Base-by-base conservation (phyloP, 73 alveolate species). In the Paramecium pentaurelia region DNA sequence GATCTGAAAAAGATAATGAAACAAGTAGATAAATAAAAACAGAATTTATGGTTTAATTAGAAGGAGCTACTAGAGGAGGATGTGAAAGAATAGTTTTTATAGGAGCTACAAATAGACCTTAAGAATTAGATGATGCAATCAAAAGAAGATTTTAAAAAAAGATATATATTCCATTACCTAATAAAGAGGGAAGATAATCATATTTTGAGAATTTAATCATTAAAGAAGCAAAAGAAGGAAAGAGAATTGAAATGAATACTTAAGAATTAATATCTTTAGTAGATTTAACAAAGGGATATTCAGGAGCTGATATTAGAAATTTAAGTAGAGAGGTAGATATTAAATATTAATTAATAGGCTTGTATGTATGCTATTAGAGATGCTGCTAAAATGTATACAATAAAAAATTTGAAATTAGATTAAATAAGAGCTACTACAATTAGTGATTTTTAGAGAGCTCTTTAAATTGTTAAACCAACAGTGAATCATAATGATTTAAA, bases 91-190 rank as follows among this genome's bases (percentile, higher is more conserved):
- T 89, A 8, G 86, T 89, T 38, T 58, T 89, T 14, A 89, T 89
- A 27, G 99, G 99, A 4, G 99, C 99, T 14, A 97, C 99, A 60
- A 97, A 95, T 92, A 93, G 99, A 92, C 99, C 99, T 10, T 96
- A 97, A 64, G 99, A 98, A 92, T 94, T 98, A 30, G 99, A 98
- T 84, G 98, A 95, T 86, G 99, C 99, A 37, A 94, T 95, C 42
- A 94, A 94, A 68, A 92, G 99, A 92, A 96, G 99, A 93, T 93
- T 97, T 85, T 93, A 94, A 28, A 97, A 97, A 94, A 97, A 98
- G 86, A 86, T 97, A 71, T 97, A 97, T 92, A 97, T 97, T 60
- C 99, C 99, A 7, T 94, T 99, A 80, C 99, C 99, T 30, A 97
- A 97, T 93, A 71, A 85, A n/a, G 98, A 96, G 71, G 99, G 99